Percentiles rank a stretch among this genome's conserved stretches.
Evolutionary conservation across 345 rosid species (phyloP).

Genomic region (Dipteronia sinensis): DNA sequence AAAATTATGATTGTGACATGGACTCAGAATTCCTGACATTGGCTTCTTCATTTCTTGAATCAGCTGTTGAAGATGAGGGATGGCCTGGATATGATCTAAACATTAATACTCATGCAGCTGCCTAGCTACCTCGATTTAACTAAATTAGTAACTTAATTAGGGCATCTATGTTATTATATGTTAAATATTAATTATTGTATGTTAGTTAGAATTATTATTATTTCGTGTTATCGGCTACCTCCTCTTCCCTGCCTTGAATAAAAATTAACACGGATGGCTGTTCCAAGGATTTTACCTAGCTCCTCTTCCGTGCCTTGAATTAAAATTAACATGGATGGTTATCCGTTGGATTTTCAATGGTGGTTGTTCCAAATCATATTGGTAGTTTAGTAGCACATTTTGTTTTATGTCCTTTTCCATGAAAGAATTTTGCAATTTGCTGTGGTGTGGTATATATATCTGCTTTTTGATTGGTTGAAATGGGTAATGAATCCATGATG

Average conservation of each 20-base stretch:
- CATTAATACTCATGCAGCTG: background rate
- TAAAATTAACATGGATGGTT: too few relatives aligned
- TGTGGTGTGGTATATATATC: too few relatives aligned
- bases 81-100: conserved; percentile 23
- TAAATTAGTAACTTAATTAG: background rate
- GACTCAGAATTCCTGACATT: conserved; percentile 21
- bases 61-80: conserved; percentile 5
- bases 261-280: background rate
- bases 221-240: background rate
- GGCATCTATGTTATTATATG: background rate
- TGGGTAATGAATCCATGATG: too few relatives aligned
- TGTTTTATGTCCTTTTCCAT: too few relatives aligned
- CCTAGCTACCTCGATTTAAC: background rate
- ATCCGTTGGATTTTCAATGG: too few relatives aligned
- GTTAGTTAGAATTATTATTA: too few relatives aligned
- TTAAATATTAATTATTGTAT: background rate
- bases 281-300: too few relatives aligned
- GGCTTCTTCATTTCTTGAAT: conserved; percentile 26
- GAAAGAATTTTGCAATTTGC: too few relatives aligned
- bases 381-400: too few relatives aligned
- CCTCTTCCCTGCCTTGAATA: background rate
- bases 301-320: too few relatives aligned
- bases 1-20: background rate
- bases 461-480: too few relatives aligned
- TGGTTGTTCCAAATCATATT: too few relatives aligned